Evolutionary conservation across 2,329 filamentous ascomycete genomes (phyloP), one percentile per base, ranked within the genome.

Genomic region (Achaetomium macrosporum): DNA sequence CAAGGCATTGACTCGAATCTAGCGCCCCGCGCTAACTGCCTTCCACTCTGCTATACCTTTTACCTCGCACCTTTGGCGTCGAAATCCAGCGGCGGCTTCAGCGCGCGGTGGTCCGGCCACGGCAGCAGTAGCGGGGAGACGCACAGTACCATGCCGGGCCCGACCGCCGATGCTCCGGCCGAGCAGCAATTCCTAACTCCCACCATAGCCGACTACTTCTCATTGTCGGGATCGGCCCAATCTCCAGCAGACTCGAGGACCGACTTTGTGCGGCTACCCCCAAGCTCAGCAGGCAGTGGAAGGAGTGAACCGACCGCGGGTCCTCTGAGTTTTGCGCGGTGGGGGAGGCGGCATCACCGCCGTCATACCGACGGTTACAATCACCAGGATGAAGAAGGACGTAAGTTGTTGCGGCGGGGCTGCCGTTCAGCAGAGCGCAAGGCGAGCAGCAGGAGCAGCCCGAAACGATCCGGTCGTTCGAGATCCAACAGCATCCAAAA

Each of bases 21-120:
- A n/a, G 30, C 50, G 13, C 11, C 47, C 3, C 40, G 41, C 42
- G 40, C 51, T 55, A 41, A 59, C 42, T 42, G 42, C 43, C 48
- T 47, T n/a, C 40, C 48, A 10, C 46, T 53, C 25, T 53, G 40
- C 50, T 47, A 53, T 41, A 59, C 57, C 35, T 63, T 62, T 25
- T 63, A 56, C 55, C 44, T 57, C n/a, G 55, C 60, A 15, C 57
- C 60, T n/a, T 56, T 59, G 54, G 48, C 53, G 30, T 59, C 61
- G 39, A 56, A 57, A 13, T 57, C 57, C 25, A 61, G 57, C 47
- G 41, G 56, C 42, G 54, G 29, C 15, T 57, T 52, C 42, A 52
- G 54, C 42, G 15, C 47, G 40, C 49, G 56, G 45, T 49, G 50
- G 37, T 56, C 53, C 19, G 41, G 39, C 44, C 33, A 42, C 39